Base-by-base conservation (phyloP, 306 rosid genomes). In the Spatholobus suberectus region DNA sequence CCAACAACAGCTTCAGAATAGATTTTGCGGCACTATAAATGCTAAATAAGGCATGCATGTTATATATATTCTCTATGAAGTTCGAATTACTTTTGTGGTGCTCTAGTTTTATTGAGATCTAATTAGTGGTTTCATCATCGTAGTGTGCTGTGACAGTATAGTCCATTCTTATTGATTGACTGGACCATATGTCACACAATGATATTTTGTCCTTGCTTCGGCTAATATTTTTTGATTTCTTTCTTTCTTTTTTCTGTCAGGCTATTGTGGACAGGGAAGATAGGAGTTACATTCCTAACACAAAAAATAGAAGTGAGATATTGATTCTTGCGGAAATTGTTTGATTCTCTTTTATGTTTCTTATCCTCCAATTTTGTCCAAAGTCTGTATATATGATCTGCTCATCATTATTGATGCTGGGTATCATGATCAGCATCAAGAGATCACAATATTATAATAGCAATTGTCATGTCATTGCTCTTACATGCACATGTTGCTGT, bases 1-100 rank as follows among this genome's bases (percentile, higher is more conserved):
- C 92, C 90, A 58, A 21, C 88, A 40, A 7, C 93, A 58, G 61
- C 49, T 40, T 83, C 99, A 27, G 58, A 87, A 12, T 85, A 93
- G 54, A 70, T 67, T 74, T 57, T 84, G 73, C 81, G 41, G 70
- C 79, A 83, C 81, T 62, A 5, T 46, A 49, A 79, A 82, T 51
- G 62, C 74, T 79, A 61, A 77, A 44, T 58, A 61, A 81, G 82
- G 77, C 65, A 52, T 10, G 69, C 27, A 52, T 73, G 3, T 71
- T 37, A 78, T 52, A 32, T 23, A 49, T 70, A 10, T 67, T 24
- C 70, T 17, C 73, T 55, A 54, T 9, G 3, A 8, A 55, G 32
- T 67, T 73, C 47, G 40, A 57, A 62, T 47, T 59, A 12, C 8
- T 76, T 23, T 24, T 70, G 40, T 59, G 61, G 21, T 32, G 20